phyloP scores from a whole-genome alignment of 2,329 filamentous ascomycete genomes.

The Calonectria pauciramosa region DNA sequence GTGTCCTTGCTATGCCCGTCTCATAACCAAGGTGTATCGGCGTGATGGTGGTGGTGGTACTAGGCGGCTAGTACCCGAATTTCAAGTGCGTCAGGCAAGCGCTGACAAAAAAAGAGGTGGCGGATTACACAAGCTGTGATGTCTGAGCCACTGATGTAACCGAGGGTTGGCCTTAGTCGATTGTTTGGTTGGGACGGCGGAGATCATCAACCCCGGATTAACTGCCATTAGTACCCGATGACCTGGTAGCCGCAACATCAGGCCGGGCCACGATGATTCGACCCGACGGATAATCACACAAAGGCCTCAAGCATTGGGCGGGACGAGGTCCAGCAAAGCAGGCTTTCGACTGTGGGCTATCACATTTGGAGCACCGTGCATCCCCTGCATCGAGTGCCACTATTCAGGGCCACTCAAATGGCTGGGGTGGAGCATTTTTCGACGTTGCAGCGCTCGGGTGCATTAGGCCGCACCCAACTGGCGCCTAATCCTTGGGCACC shows the following conservation, averaged over 20 bases:
- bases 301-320: constrained; percentile 34
- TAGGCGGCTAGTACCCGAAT: constrained; percentile 20
- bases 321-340: constrained; percentile 38
- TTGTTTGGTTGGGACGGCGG: constrained; percentile 3
- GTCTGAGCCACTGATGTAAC: constrained; percentile 11
- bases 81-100: constrained; percentile 28
- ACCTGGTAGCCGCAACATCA: constrained; percentile 30
- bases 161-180: background rate
- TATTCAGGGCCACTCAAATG: constrained; percentile 31
- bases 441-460: constrained; percentile 30
- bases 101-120: constrained; percentile 10
- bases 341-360: constrained; percentile 25
- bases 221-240: constrained; percentile 36
- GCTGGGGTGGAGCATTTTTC: constrained; percentile 44
- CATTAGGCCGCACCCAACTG: constrained; percentile 39
- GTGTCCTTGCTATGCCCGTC: constrained; percentile 31
- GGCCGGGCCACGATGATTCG: constrained; percentile 19
- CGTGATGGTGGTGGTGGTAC: constrained; percentile 36
- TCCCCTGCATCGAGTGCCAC: constrained; percentile 32
- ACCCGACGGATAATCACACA: background rate
- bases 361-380: constrained; percentile 26
- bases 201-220: constrained; percentile 28
- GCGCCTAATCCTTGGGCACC: constrained; percentile 37
- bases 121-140: constrained; percentile 16
- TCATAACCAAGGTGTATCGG: constrained; percentile 37